Percentiles rank a stretch among this genome's conserved stretches.
These are phyloP conservation scores for Rubus parviflorus DNA, from an alignment of 306 rosid species.

Conservation along the genomic window DNA sequence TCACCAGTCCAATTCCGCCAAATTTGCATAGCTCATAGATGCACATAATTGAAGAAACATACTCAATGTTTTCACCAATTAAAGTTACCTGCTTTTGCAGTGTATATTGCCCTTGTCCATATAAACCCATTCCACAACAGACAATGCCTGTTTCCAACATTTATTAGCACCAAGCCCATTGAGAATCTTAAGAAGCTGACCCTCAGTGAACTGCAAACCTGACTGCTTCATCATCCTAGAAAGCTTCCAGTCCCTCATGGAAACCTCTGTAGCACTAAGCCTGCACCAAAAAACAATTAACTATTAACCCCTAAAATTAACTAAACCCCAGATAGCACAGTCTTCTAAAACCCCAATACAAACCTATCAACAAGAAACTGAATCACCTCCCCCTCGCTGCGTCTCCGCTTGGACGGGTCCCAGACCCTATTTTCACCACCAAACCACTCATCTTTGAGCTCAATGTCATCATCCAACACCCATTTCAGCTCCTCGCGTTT, in stretches of 20 bases:
- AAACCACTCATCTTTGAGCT: slow-evolving; percentile 49
- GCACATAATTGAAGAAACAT: slow-evolving; percentile 2
- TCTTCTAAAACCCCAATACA: slow-evolving; percentile 28
- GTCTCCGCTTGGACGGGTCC: slow-evolving; percentile 38
- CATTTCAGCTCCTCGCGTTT: slow-evolving; percentile 61
- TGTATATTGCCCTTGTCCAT: slow-evolving; percentile 47
- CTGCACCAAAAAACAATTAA: slow-evolving; percentile 33
- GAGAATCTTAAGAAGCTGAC: slow-evolving; percentile 67
- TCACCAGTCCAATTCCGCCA: neutral
- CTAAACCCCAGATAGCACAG: neutral
- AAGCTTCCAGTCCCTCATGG: slow-evolving; percentile 75
- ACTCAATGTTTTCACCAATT: neutral
- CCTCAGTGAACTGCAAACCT: slow-evolving; percentile 75
- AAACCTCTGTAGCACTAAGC: slow-evolving; percentile 61
- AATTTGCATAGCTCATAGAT: neutral
- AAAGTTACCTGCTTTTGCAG: slow-evolving; percentile 70
- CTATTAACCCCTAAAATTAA: neutral
- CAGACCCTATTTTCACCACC: slow-evolving; percentile 29
- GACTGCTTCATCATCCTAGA: slow-evolving; percentile 83
- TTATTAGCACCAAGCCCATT: slow-evolving; percentile 57
- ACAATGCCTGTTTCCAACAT: slow-evolving; percentile 81
- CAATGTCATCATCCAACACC: slow-evolving; percentile 74
- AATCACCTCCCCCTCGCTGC: slow-evolving; percentile 63
- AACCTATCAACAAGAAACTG: slow-evolving; percentile 87
- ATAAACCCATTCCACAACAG: slow-evolving; percentile 82